These are phyloP conservation scores for Chondrus crispus DNA, from an alignment of 23 red algal species.

Conservation along the genomic window DNA sequence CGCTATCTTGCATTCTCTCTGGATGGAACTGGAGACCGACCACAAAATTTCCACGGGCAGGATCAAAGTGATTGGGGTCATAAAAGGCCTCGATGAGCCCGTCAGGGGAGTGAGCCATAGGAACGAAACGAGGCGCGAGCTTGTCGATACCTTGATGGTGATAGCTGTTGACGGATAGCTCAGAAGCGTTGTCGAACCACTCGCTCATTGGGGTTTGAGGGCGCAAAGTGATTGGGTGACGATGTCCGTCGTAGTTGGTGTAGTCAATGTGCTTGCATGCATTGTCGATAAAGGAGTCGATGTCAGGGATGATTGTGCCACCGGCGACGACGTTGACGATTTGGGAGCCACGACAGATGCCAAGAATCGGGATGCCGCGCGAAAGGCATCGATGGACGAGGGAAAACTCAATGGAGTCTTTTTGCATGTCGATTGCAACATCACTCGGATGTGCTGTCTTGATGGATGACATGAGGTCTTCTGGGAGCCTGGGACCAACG, in stretches of 20 bases:
- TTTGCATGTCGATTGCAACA: slow-evolving; percentile 50
- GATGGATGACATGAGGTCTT: slow-evolving; percentile 2
- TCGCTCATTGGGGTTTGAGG: slow-evolving; percentile 65
- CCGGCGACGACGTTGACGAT: slow-evolving; percentile 85
- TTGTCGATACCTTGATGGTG: slow-evolving; percentile 88
- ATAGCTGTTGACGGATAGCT: slow-evolving; percentile 83
- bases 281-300: slow-evolving; percentile 34
- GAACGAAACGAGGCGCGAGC: slow-evolving; percentile 60
- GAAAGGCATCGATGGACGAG: slow-evolving; percentile 59
- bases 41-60: slow-evolving; percentile 50
- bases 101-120: slow-evolving; percentile 86
- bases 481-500: background rate
- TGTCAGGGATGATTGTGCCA: slow-evolving; percentile 74
- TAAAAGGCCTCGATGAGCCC: slow-evolving; percentile 93
- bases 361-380: slow-evolving; percentile 81
- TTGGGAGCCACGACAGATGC: slow-evolving; percentile 89
- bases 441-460: slow-evolving; percentile 43
- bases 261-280: slow-evolving; percentile 84
- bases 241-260: slow-evolving; percentile 85
- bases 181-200: slow-evolving; percentile 63
- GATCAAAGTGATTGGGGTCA: slow-evolving; percentile 48
- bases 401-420: slow-evolving; percentile 85
- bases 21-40: slow-evolving; percentile 99
- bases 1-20: slow-evolving; percentile 84
- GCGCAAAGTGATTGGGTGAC: slow-evolving; percentile 50